Conservation (phyloP, 768 basidiomycete genomes). For the Boletus eberwhitei region DNA sequence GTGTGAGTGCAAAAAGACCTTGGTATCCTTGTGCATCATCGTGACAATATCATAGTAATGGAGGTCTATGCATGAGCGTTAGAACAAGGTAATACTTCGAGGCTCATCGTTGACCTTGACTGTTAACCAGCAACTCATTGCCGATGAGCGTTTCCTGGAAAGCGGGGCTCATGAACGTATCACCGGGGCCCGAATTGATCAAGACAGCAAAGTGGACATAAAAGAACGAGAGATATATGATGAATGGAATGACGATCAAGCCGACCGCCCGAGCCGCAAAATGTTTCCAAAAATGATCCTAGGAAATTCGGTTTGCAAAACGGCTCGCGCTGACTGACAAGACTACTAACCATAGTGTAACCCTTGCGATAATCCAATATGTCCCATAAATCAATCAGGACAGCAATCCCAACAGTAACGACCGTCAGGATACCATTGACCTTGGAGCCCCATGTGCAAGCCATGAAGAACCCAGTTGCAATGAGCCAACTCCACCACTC, state of each 20-base stretch:
- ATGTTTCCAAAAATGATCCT: constrained; percentile 90
- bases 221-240: constrained; percentile 93
- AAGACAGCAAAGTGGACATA: constrained; percentile 92
- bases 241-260: constrained; percentile 83
- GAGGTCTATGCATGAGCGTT: constrained; percentile 60
- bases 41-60: constrained; percentile 89
- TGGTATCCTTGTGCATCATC: constrained; percentile 88
- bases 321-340: not conserved
- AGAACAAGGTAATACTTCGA: not conserved
- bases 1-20: constrained; percentile 93
- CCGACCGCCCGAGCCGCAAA: constrained; percentile 82
- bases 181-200: constrained; percentile 86
- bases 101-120: constrained; percentile 64
- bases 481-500: constrained; percentile 96
- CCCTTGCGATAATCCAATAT: constrained; percentile 83
- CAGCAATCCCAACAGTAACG: constrained; percentile 82
- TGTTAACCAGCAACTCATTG: constrained; percentile 88
- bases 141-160: constrained; percentile 96
- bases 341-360: constrained; percentile 61
- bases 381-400: constrained; percentile 92
- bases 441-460: constrained; percentile 95
- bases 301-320: not conserved
- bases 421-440: constrained; percentile 97
- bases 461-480: constrained; percentile 89
- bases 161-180: constrained; percentile 94